Percentiles rank a stretch among this genome's conserved stretches.
Conservation (phyloP, 2,329 filamentous ascomycete species). For the Endothia cerciana region DNA sequence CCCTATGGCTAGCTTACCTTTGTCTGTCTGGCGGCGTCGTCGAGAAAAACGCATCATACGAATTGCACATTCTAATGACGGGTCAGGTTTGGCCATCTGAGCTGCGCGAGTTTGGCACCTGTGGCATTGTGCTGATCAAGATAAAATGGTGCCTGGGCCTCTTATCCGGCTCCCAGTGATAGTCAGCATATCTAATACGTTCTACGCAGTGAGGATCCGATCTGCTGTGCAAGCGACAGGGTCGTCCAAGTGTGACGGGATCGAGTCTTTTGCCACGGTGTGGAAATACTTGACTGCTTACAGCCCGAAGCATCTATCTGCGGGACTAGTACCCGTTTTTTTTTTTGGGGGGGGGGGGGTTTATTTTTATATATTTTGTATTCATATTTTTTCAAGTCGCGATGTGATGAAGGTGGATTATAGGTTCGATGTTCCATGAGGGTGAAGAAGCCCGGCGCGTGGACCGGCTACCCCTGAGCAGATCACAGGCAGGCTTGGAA, state of each 20-base stretch:
- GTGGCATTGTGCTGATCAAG: not conserved
- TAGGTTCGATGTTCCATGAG: not conserved
- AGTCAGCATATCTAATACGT: not conserved
- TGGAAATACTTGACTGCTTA: not conserved
- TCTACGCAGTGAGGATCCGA: not conserved
- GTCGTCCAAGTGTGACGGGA: not conserved
- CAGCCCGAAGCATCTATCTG: too few relatives aligned
- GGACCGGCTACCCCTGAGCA: slow-evolving; percentile 5
- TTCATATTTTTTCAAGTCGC: too few relatives aligned
- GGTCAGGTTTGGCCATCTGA: not conserved
- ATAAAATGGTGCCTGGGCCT: not conserved
- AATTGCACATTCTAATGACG: not conserved
- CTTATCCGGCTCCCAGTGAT: not conserved
- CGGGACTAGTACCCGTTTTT: too few relatives aligned
- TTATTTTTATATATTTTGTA: too few relatives aligned
- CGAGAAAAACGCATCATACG: not conserved
- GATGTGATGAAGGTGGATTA: not conserved
- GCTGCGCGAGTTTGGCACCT: not conserved
- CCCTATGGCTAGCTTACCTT: not conserved
- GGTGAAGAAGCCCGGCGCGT: not conserved
- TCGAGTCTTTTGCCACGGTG: not conserved
- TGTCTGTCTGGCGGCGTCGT: not conserved
- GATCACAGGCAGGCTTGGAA: slow-evolving; percentile 12
- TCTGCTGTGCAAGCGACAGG: not conserved
- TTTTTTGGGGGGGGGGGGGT: too few relatives aligned